These are phyloP conservation scores for Pyrenophora teres DNA, from an alignment of 2,329 filamentous ascomycete species.

Conservation along the genomic window DNA sequence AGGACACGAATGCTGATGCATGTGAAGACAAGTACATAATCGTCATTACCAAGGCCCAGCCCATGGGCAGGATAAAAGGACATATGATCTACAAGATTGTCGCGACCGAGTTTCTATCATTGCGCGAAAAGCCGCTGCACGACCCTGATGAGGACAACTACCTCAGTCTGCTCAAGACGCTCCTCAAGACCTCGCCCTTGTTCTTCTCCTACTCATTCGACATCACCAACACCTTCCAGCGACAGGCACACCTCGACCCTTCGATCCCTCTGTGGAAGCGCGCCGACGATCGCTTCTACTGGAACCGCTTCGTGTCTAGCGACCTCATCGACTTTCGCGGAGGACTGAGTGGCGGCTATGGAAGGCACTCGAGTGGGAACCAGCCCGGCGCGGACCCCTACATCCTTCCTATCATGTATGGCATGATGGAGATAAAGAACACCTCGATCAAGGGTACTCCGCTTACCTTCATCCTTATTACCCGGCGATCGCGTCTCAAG, in stretches of 20 bases:
- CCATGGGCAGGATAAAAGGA: constrained; percentile 87
- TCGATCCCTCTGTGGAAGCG: constrained; percentile 83
- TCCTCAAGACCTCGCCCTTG: constrained; percentile 84
- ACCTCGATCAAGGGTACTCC: constrained; percentile 84
- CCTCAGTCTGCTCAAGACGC: constrained; percentile 76
- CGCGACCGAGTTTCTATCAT: constrained; percentile 87
- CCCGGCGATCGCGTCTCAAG: constrained; percentile 82
- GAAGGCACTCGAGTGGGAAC: constrained; percentile 66
- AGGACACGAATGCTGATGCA: constrained; percentile 22
- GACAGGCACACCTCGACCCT: constrained; percentile 77
- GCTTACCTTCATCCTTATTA: constrained; percentile 85
- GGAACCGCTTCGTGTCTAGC: constrained; percentile 91
- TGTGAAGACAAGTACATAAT: constrained; percentile 87
- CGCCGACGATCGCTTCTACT: constrained; percentile 97
- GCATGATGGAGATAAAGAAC: constrained; percentile 88
- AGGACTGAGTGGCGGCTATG: constrained; percentile 55
- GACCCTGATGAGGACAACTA: constrained; percentile 96
- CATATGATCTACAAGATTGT: constrained; percentile 95
- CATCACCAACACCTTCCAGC: constrained; percentile 94
- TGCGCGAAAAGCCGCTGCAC: constrained; percentile 88
- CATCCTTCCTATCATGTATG: constrained; percentile 93
- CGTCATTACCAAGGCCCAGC: constrained; percentile 90
- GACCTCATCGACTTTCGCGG: constrained; percentile 89
- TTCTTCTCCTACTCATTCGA: constrained; percentile 99
- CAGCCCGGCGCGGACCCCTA: constrained; percentile 85